Evolutionary conservation across 2,329 filamentous ascomycete genomes (phyloP).

Genomic region (Arthrinium puccinioides): DNA sequence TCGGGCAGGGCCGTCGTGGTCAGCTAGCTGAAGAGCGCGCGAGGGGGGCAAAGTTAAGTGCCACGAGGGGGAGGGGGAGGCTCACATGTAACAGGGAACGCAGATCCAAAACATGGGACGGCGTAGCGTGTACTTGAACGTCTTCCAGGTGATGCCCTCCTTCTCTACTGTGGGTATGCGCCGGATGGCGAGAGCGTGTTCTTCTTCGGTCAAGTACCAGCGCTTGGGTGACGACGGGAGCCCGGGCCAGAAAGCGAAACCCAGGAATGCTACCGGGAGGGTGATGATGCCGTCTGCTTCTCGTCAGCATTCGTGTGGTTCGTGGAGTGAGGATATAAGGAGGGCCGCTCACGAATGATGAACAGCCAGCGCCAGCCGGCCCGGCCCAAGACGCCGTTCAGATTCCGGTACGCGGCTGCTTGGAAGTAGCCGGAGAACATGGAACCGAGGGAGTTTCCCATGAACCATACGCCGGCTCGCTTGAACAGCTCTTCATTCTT

Average conservation of each 20-base stretch:
- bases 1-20: too few relatives aligned
- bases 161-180: slow-evolving; percentile 13
- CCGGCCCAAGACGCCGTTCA: slow-evolving; percentile 5
- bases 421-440: slow-evolving; percentile 41
- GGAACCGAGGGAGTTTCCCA: slow-evolving; percentile 34
- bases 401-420: slow-evolving; percentile 19
- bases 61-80: too few relatives aligned
- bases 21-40: too few relatives aligned
- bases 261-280: slow-evolving; percentile 4
- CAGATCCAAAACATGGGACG: slow-evolving; percentile 15
- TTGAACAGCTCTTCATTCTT: slow-evolving; percentile 7
- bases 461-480: slow-evolving; percentile 28
- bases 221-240: slow-evolving; percentile 22
- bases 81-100: slow-evolving; percentile 8
- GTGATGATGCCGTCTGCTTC: slow-evolving; percentile 5
- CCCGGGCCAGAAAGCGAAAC: slow-evolving; percentile 18
- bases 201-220: slow-evolving; percentile 18
- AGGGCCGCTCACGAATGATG: too few relatives aligned
- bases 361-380: slow-evolving; percentile 2
- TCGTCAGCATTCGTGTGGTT: too few relatives aligned
- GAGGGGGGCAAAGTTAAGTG: too few relatives aligned
- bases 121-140: slow-evolving; percentile 13
- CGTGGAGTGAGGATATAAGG: too few relatives aligned
- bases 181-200: slow-evolving; percentile 19
- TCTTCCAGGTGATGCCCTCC: slow-evolving; percentile 14